Conservation (phyloP, 345 rosid species). For the Gossypium turneri region DNA sequence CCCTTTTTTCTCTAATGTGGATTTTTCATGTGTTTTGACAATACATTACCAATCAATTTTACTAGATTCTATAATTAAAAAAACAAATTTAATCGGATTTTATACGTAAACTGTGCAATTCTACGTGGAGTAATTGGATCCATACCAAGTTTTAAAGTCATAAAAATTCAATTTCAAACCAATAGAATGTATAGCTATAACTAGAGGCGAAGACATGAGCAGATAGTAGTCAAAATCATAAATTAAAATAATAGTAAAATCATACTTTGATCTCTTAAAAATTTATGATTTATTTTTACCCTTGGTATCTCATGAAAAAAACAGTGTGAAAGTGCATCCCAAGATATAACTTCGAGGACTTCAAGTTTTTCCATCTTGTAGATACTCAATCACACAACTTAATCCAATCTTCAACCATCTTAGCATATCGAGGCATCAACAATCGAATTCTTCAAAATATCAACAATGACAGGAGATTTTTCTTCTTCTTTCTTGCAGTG, state of each 20-base stretch:
- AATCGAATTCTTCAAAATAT: not conserved
- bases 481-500: not conserved
- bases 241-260: too few species aligned
- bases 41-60: not conserved
- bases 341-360: too few species aligned
- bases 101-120: not conserved
- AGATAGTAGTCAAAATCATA: too few species aligned
- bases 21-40: conserved; percentile 4
- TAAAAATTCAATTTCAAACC: not conserved
- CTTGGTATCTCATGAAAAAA: too few species aligned
- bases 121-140: conserved; percentile 6
- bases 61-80: not conserved
- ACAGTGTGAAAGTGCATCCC: too few species aligned
- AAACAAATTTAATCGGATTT: not conserved
- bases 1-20: not conserved
- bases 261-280: too few species aligned
- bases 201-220: not conserved
- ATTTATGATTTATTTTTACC: too few species aligned
- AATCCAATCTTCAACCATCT: too few species aligned
- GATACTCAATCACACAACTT: too few species aligned
- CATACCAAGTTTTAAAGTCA: not conserved
- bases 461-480: not conserved
- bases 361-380: too few species aligned
- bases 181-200: not conserved
- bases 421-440: not conserved